A percentile compares a stretch with the other conserved stretches of the same genome.
phyloP scores from a whole-genome alignment of 2,329 filamentous ascomycete species.

The Berkeleyomyces basicola region DNA sequence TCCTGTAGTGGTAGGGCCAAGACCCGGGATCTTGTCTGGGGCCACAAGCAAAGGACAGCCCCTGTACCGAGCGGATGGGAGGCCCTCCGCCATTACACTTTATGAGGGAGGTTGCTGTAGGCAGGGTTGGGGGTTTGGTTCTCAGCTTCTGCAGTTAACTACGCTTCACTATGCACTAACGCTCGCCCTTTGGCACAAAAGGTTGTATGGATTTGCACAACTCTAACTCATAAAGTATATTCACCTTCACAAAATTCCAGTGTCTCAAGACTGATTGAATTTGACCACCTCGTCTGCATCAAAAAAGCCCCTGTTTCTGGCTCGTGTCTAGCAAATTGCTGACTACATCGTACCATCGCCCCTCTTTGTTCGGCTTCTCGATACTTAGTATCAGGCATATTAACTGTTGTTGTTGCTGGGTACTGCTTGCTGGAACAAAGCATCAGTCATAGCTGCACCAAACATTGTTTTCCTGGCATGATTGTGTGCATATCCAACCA shows the following conservation, averaged over 20 bases:
- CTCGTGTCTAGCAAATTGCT: neutral
- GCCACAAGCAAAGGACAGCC: too few relatives aligned
- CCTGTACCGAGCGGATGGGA: too few relatives aligned
- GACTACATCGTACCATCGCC: neutral
- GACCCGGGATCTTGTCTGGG: too few relatives aligned
- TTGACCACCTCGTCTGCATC: neutral
- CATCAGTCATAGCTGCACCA: neutral
- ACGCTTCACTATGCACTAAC: too few relatives aligned
- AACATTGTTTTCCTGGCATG: neutral
- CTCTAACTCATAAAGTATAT: too few relatives aligned
- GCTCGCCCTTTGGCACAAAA: too few relatives aligned
- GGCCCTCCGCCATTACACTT: too few relatives aligned
- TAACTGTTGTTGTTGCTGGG: neutral
- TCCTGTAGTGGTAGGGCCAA: too few relatives aligned
- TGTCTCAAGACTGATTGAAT: neutral
- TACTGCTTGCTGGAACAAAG: neutral
- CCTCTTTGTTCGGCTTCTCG: neutral
- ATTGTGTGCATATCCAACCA: neutral
- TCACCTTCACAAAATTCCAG: neutral
- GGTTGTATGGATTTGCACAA: too few relatives aligned
- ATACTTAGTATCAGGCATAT: neutral
- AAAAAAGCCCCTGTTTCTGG: neutral
- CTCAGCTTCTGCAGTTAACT: too few relatives aligned
- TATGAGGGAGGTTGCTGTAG: too few relatives aligned
- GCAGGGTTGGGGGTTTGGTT: too few relatives aligned